Base-by-base conservation (phyloP, 1,284 basidiomycete genomes). In the Xanthoconium separans region DNA sequence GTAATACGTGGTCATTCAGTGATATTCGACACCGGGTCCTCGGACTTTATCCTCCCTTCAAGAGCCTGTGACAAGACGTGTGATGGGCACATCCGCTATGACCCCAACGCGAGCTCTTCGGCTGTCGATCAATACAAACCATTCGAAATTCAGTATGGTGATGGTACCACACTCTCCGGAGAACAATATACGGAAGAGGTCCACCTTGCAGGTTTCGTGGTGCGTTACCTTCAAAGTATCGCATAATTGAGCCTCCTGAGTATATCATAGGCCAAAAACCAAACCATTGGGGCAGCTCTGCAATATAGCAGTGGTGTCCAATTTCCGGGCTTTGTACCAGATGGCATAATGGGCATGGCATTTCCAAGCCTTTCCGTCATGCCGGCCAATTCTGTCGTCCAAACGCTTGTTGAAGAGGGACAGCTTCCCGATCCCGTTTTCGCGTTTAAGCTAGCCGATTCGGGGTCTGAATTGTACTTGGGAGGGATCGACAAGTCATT, bases 1-100 rank as follows among this genome's bases (percentile, higher is more conserved):
- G n/a, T 22, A 22, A 40, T 47, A 51, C 13, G 37, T 34, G n/a
- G 1, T 47, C 22, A 9, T 37, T 2, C 29, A 63, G 74, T 78
- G 55, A 72, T 75, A 52, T 76, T 79, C 50, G 77, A 80, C 57
- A 79, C 78, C 7, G 77, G 78, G 12, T 73, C 70, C 33, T 63
- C 71, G 4, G 78, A 78, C 57, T 55, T 73, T 22, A 70, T 73
- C 50, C 57, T 73, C 22, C 71, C 71, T 41, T 58, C 46, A 8
- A 45, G 59, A 6, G 45, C 48, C 15, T 74, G 73, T 51, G 54
- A 34, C 16, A 50, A 55, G 16, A 61, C 63, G 30, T 78, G 76
- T 58, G 39, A 58, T 2, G 73, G 74, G 1, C 75, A 76, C 56
- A 65, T 56, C 2, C 20, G 29, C 13, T 77, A 75, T 59, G 52